Conservation (phyloP, 1,139 yeast species). For the Geotrichum macrosporum region DNA sequence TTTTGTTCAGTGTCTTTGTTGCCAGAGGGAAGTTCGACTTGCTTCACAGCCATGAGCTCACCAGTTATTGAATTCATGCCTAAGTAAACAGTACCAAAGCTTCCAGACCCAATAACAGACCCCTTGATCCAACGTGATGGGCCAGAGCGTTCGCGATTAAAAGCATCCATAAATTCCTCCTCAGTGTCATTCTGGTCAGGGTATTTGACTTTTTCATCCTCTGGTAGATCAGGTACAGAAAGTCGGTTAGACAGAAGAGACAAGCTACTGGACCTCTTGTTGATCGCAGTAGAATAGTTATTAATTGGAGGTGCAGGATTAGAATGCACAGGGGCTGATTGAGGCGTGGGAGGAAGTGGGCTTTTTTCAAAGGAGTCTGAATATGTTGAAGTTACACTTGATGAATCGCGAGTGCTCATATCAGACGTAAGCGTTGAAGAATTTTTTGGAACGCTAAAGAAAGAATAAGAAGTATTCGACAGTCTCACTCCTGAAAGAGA, state of each 20-base stretch:
- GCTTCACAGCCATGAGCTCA: constrained; percentile 95
- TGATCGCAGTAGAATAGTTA: constrained; percentile 2
- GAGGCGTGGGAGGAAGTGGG: constrained; percentile 21
- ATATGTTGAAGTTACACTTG: neutral
- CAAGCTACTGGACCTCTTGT: constrained; percentile 20
- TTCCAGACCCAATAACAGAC: constrained; percentile 88
- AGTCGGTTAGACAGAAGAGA: constrained; percentile 12
- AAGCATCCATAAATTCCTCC: constrained; percentile 39
- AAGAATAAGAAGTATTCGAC: neutral
- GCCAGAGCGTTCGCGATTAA: constrained; percentile 45
- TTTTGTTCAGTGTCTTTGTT: constrained; percentile 41
- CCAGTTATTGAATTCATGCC: constrained; percentile 93
- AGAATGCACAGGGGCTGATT: constrained; percentile 12
- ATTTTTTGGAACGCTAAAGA: neutral
- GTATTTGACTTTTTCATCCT: neutral
- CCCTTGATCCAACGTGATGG: constrained; percentile 87
- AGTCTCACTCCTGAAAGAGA: neutral
- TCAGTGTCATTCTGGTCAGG: constrained; percentile 22
- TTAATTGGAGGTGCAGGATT: constrained; percentile 29
- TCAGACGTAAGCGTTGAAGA: neutral
- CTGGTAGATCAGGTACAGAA: constrained; percentile 2
- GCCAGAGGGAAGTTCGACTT: constrained; percentile 61
- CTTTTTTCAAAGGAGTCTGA: neutral
- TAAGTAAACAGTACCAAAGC: constrained; percentile 87
- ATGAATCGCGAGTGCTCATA: neutral